These are phyloP conservation scores for Noccaea caerulescens DNA, from an alignment of 345 rosid species.

Conservation along the genomic window DNA sequence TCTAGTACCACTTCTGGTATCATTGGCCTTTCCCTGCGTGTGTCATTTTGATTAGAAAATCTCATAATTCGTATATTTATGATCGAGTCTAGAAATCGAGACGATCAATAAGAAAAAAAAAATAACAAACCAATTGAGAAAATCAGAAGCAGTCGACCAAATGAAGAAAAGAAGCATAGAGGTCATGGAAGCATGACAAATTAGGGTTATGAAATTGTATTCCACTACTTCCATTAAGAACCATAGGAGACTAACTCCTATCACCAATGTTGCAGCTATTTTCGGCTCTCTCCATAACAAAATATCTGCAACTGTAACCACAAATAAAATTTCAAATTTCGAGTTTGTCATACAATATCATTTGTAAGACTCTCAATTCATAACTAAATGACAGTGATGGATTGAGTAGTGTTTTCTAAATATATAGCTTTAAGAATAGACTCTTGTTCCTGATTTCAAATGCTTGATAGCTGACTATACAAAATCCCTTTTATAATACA, in stretches of 20 bases:
- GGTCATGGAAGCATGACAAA: conserved; percentile 71
- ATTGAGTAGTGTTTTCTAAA: too few relatives aligned
- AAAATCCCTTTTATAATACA: too few relatives aligned
- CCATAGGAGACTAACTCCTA: conserved; percentile 72
- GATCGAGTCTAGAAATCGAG: neutral
- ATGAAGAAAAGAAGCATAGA: conserved; percentile 74
- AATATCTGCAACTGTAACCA: conserved; percentile 73
- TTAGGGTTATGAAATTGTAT: conserved; percentile 77
- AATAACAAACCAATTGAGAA: conserved; percentile 60
- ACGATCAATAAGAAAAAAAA: neutral
- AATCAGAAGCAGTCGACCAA: conserved; percentile 60
- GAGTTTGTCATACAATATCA: neutral
- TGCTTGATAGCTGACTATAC: too few relatives aligned
- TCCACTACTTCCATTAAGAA: conserved; percentile 84
- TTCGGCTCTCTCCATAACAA: conserved; percentile 72
- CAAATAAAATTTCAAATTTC: neutral
- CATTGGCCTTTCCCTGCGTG: conserved; percentile 57
- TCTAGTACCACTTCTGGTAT: conserved; percentile 51
- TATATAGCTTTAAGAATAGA: too few relatives aligned
- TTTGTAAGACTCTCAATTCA: too few relatives aligned
- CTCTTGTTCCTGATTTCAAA: too few relatives aligned
- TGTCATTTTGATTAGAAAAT: neutral
- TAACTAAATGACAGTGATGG: too few relatives aligned
- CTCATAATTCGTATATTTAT: neutral
- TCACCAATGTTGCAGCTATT: conserved; percentile 55